Evolutionary conservation across 352 stramenopile species (phyloP).

Genomic region (Phytophthora pistaciae): DNA sequence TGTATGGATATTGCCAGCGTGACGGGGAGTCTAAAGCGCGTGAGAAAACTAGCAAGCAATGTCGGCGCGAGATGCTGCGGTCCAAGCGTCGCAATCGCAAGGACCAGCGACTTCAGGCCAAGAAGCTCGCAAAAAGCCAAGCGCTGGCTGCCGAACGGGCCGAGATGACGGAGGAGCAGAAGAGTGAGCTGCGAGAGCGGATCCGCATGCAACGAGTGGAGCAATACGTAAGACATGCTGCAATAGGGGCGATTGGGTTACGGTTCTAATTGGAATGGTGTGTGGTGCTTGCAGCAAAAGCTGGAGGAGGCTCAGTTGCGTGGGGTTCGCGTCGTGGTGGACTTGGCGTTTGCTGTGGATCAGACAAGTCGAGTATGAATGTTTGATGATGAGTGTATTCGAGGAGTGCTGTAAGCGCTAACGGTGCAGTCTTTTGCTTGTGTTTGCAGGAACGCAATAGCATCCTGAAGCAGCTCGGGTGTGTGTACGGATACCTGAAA

Average conservation of each 20-base stretch:
- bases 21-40: background rate
- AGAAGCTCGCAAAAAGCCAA: slow-evolving; percentile 32
- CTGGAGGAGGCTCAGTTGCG: slow-evolving; percentile 49
- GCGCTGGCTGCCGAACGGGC: slow-evolving; percentile 4
- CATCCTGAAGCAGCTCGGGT: slow-evolving; percentile 84
- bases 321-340: slow-evolving; percentile 71
- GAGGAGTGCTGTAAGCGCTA: background rate
- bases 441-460: slow-evolving; percentile 72
- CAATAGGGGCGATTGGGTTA: background rate
- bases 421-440: background rate
- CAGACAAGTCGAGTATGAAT: slow-evolving; percentile 57
- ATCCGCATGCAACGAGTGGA: slow-evolving; percentile 82
- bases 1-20: background rate
- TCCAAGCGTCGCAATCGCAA: slow-evolving; percentile 44
- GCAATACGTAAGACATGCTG: slow-evolving; percentile 61
- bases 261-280: background rate
- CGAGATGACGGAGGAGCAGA: slow-evolving; percentile 54
- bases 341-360: slow-evolving; percentile 60
- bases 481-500: slow-evolving; percentile 83
- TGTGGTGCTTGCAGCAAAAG: slow-evolving; percentile 67
- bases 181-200: slow-evolving; percentile 54
- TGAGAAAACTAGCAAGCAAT: slow-evolving; percentile 21
- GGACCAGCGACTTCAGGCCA: slow-evolving; percentile 34
- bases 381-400: background rate
- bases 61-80: slow-evolving; percentile 22